These are phyloP conservation scores for Baudoinia panamericana DNA, from an alignment of 495 filamentous ascomycete genomes.

Conservation along the genomic window DNA sequence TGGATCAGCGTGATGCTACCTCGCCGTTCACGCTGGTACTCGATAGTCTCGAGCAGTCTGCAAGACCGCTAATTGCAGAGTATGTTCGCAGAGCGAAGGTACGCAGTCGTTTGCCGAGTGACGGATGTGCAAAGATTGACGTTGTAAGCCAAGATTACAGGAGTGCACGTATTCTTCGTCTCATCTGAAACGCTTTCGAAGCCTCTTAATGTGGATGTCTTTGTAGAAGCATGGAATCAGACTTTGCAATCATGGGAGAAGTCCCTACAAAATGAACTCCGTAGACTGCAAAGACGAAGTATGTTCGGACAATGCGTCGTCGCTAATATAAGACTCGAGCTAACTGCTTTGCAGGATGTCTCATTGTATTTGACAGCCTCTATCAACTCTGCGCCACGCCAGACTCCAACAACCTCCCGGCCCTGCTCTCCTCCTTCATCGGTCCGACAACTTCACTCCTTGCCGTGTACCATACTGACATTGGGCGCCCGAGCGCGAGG, in stretches of 20 bases:
- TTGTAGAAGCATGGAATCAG: constrained; percentile 52
- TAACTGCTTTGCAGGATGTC: constrained; percentile 24
- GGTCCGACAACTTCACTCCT: constrained; percentile 42
- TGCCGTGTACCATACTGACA: constrained; percentile 55
- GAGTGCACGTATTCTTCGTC: constrained; percentile 56
- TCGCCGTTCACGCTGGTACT: constrained; percentile 78
- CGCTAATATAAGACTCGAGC: neutral
- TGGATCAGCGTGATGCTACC: constrained; percentile 61
- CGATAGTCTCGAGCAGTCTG: constrained; percentile 75
- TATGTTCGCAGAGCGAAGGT: constrained; percentile 67
- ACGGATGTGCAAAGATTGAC: neutral
- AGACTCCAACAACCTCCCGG: constrained; percentile 34
- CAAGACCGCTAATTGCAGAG: constrained; percentile 54
- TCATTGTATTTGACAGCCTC: constrained; percentile 52
- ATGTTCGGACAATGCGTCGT: constrained; percentile 1
- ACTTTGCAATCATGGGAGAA: constrained; percentile 35
- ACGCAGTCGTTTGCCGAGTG: constrained; percentile 11
- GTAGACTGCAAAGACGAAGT: constrained; percentile 5
- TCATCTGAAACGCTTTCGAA: constrained; percentile 58
- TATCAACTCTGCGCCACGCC: constrained; percentile 36
- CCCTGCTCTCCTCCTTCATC: constrained; percentile 40
- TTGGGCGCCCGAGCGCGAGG: constrained; percentile 33
- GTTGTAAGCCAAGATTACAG: constrained; percentile 31
- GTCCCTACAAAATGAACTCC: constrained; percentile 37
- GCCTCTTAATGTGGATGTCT: constrained; percentile 42